A percentile compares a stretch with the other conserved stretches of the same genome.
Conservation (phyloP, 768 basidiomycete genomes). For the Tulasnella sp. region DNA sequence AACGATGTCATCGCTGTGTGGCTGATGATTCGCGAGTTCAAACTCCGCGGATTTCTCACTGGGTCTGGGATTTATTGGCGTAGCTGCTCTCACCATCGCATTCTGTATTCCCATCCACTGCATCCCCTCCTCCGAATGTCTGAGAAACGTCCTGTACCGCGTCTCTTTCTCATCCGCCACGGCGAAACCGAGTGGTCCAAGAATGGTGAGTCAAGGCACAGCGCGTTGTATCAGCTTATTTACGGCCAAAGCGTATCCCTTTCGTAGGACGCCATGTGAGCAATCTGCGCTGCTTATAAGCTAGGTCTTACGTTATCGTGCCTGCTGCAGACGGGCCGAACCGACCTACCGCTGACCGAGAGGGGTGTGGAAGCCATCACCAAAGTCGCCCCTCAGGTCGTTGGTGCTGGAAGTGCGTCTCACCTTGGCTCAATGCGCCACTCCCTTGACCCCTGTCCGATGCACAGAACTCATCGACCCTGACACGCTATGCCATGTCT, state of each 20-base stretch:
- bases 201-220: conserved; percentile 59
- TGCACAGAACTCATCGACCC: conserved; percentile 65
- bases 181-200: conserved; percentile 93
- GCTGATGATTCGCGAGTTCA: too few species aligned
- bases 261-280: conserved; percentile 21
- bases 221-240: conserved; percentile 20
- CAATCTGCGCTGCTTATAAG: background rate
- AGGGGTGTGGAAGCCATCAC: conserved; percentile 61
- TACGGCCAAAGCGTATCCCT: conserved; percentile 8
- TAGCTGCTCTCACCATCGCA: too few species aligned
- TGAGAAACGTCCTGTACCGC: conserved; percentile 43
- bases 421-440: background rate
- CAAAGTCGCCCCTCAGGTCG: conserved; percentile 48
- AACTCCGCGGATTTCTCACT: too few species aligned
- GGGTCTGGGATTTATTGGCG: too few species aligned
- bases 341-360: conserved; percentile 77
- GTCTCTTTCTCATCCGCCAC: conserved; percentile 70
- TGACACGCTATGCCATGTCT: conserved; percentile 54
- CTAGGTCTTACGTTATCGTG: background rate
- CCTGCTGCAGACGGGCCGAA: conserved; percentile 57
- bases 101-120: too few species aligned
- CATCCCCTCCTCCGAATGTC: too few species aligned
- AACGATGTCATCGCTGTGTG: too few species aligned
- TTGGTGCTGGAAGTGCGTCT: conserved; percentile 64
- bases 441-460: background rate